Conservation (phyloP, 2,329 filamentous ascomycete genomes). For the Alternaria arborescens region DNA sequence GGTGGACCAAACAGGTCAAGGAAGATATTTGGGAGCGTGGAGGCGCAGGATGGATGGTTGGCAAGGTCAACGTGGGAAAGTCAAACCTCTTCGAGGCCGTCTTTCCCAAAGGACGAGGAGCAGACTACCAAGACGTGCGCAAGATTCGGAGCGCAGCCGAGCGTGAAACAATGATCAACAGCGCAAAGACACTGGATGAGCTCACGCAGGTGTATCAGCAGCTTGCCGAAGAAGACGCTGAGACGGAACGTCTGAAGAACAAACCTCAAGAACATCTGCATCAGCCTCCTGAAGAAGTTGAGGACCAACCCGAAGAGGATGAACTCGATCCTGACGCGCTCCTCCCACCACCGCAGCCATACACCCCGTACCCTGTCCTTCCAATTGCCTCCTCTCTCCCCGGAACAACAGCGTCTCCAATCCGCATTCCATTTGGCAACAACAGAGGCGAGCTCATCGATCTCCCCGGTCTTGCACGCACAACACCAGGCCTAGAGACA, state of each 20-base stretch:
- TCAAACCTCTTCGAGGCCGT: constrained; percentile 88
- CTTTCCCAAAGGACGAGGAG: constrained; percentile 73
- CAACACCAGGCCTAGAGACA: constrained; percentile 67
- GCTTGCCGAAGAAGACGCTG: constrained; percentile 46
- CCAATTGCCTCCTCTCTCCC: constrained; percentile 86
- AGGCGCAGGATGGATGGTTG: constrained; percentile 92
- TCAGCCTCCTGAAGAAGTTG: constrained; percentile 28
- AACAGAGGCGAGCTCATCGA: constrained; percentile 92
- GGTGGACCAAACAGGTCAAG: constrained; percentile 91
- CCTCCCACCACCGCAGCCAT: constrained; percentile 77
- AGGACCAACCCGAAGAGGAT: constrained; percentile 34
- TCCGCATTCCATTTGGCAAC: constrained; percentile 87
- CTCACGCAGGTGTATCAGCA: constrained; percentile 37
- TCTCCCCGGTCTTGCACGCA: constrained; percentile 82
- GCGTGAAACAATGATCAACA: constrained; percentile 42
- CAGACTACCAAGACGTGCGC: constrained; percentile 47
- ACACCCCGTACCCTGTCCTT: constrained; percentile 81
- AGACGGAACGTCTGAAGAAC: constrained; percentile 32
- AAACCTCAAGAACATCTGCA: constrained; percentile 30
- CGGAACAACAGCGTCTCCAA: constrained; percentile 94
- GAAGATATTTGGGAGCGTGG: constrained; percentile 85
- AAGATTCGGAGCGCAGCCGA: constrained; percentile 46
- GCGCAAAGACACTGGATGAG: constrained; percentile 39
- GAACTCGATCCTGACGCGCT: constrained; percentile 56
- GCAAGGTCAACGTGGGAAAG: constrained; percentile 98